These are phyloP conservation scores for Apiotrichum gamsii DNA, from an alignment of 1,284 basidiomycete species.

Conservation along the genomic window DNA sequence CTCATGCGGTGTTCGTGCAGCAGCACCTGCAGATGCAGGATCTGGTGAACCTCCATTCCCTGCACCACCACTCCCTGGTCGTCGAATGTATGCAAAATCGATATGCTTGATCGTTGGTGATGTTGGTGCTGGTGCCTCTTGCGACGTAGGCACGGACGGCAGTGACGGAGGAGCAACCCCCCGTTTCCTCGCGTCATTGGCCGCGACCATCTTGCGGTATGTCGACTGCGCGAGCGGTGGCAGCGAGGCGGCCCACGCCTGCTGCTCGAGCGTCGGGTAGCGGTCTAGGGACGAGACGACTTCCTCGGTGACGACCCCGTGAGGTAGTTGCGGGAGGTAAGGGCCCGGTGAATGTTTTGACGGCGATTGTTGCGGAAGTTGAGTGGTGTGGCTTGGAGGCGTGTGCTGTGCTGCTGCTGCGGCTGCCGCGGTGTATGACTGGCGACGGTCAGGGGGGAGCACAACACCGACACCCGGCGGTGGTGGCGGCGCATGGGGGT, in stretches of 20 bases:
- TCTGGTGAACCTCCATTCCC: no score
- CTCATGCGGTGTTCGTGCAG: no score
- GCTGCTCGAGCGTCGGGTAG: slow-evolving; percentile 39
- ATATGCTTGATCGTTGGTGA: slow-evolving; percentile 12
- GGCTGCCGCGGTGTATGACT: no score
- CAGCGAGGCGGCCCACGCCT: slow-evolving; percentile 35
- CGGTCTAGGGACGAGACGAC: slow-evolving; percentile 36
- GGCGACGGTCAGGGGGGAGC: slow-evolving; percentile 5
- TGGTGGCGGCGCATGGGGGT: neutral
- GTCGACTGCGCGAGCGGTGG: slow-evolving; percentile 27
- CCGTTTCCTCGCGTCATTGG: slow-evolving; percentile 30
- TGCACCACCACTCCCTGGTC: no score
- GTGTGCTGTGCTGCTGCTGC: neutral
- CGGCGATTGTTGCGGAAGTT: neutral
- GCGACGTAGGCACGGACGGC: neutral
- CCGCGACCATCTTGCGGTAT: slow-evolving; percentile 31
- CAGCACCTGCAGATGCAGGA: no score
- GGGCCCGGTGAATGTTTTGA: neutral
- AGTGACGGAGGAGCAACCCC: slow-evolving; percentile 5
- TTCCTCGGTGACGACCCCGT: slow-evolving; percentile 40
- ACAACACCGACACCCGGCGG: no score
- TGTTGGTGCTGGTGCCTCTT: neutral
- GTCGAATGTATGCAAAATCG: slow-evolving; percentile 16
- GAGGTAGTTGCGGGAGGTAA: slow-evolving; percentile 36
- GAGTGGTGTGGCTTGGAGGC: neutral